phyloP scores from a whole-genome alignment of 345 rosid genomes.

The Corymbia maculata region DNA sequence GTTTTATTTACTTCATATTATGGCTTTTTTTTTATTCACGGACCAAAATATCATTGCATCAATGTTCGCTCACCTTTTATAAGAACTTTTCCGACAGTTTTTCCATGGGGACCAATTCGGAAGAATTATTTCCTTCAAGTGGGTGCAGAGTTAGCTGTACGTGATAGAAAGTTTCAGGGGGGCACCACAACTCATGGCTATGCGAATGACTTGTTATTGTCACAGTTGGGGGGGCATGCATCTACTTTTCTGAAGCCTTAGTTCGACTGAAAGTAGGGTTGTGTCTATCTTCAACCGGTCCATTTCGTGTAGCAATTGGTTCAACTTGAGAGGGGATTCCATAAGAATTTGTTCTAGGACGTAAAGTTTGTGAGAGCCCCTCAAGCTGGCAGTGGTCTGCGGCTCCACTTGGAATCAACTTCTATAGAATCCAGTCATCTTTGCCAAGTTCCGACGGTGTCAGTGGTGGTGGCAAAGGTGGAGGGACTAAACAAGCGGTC shows the following conservation, averaged over 20 bases:
- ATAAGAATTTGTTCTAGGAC: not conserved
- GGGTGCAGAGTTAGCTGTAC: not conserved
- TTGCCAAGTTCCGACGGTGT: not conserved
- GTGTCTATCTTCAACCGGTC: not conserved
- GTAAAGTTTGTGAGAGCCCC: not conserved
- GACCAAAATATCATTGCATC: not conserved
- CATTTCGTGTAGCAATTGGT: not conserved
- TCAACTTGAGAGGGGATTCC: not conserved
- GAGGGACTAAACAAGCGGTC: not conserved
- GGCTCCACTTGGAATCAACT: not conserved
- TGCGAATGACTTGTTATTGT: not conserved
- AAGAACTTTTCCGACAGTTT: not conserved
- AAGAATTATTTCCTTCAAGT: not conserved
- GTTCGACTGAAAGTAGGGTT: not conserved
- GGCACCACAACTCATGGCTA: not conserved
- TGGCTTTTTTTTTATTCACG: not conserved
- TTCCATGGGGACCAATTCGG: not conserved
- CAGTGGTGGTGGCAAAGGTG: not conserved
- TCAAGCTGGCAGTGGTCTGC: not conserved
- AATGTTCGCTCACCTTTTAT: not conserved
- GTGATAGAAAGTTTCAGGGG: not conserved
- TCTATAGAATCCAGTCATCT: not conserved
- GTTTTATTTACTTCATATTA: not conserved
- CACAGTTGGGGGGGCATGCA: not conserved
- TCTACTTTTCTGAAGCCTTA: not conserved